phyloP scores from a whole-genome alignment of 331 rosid genomes.

The Arachis monticola region DNA sequence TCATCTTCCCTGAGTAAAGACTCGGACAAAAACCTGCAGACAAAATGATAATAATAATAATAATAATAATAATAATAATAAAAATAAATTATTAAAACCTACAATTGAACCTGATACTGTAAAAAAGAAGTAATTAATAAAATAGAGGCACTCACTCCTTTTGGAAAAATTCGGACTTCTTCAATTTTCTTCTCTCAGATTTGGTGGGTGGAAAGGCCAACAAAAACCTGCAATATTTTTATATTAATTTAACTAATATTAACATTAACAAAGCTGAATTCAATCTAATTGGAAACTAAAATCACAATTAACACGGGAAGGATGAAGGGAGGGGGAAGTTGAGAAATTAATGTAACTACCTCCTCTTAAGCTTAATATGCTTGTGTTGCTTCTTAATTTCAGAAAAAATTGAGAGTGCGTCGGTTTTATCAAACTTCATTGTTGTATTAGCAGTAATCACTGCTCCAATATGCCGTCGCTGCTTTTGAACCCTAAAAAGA shows the following conservation, averaged over 20 bases:
- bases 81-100: neutral
- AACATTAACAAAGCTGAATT: neutral
- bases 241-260: neutral
- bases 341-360: constrained; percentile 40
- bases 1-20: constrained; percentile 79
- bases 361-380: constrained; percentile 59
- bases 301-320: neutral
- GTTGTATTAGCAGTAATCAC: too few relatives aligned
- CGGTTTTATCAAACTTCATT: constrained; percentile 46
- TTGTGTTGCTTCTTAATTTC: constrained; percentile 54
- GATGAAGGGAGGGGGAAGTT: neutral
- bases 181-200: constrained; percentile 42
- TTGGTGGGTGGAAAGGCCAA: constrained; percentile 56
- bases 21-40: constrained; percentile 56
- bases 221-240: constrained; percentile 66
- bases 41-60: neutral
- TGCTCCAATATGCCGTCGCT: too few relatives aligned
- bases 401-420: constrained; percentile 42
- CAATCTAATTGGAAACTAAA: neutral
- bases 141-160: constrained; percentile 33
- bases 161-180: constrained; percentile 42
- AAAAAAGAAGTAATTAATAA: constrained; percentile 18
- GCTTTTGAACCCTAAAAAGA: too few relatives aligned
- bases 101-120: constrained; percentile 3
- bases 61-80: neutral